These are phyloP conservation scores for Xylariaceae sp. DNA, from an alignment of 2,329 filamentous ascomycete species.

Conservation along the genomic window DNA sequence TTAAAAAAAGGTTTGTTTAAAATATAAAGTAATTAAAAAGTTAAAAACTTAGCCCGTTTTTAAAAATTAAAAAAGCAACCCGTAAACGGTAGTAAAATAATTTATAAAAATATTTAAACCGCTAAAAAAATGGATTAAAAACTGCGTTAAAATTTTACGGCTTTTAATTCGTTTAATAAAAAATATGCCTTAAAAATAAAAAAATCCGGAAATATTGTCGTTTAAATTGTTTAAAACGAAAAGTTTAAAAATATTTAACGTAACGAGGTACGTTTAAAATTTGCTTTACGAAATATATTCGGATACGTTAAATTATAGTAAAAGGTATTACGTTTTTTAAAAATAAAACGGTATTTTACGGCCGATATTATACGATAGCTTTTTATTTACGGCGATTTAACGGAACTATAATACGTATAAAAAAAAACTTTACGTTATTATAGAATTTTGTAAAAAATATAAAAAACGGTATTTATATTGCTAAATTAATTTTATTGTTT, in stretches of 20 bases:
- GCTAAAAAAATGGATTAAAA: neutral
- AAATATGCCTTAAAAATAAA: neutral
- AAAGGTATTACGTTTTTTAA: neutral
- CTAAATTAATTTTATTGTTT: neutral
- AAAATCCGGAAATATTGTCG: neutral
- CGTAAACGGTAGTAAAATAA: neutral
- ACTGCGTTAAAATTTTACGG: neutral
- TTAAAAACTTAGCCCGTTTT: neutral
- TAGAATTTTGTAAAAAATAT: neutral
- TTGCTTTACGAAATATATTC: neutral
- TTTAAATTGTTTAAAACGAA: neutral
- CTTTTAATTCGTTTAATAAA: neutral
- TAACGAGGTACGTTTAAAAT: neutral
- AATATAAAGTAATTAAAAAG: neutral
- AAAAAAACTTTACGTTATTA: neutral
- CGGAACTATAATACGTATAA: neutral
- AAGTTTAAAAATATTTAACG: neutral
- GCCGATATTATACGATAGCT: neutral
- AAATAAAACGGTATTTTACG: neutral
- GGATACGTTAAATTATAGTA: neutral
- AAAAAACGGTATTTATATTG: neutral
- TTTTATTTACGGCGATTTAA: neutral
- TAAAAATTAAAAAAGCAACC: too few species aligned
- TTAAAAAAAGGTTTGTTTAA: neutral
- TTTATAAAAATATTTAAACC: neutral